phyloP scores from a whole-genome alignment of 441 rosid genomes.

The Bruguiera hainesii region DNA sequence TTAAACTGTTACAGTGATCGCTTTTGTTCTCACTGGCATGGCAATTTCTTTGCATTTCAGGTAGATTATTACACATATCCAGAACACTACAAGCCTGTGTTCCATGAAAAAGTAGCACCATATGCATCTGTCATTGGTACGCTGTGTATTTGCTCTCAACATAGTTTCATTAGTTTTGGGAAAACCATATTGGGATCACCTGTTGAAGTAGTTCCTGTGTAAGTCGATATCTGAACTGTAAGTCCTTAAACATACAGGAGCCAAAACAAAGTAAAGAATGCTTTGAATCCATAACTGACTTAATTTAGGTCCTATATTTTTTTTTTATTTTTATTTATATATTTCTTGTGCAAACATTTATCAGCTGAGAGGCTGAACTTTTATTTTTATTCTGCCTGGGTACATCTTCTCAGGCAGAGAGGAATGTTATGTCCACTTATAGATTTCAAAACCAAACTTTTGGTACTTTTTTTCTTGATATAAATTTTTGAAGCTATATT shows the following conservation, averaged over 20 bases:
- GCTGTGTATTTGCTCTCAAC: slow-evolving; percentile 21
- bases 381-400: neutral
- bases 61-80: slow-evolving; percentile 92
- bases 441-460: neutral
- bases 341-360: neutral
- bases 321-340: neutral
- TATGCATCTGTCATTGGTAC: slow-evolving; percentile 85
- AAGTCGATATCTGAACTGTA: neutral
- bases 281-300: neutral
- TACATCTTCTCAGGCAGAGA: neutral
- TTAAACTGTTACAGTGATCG: neutral
- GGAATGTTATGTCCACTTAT: neutral
- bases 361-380: neutral
- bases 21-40: neutral
- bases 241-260: neutral
- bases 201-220: slow-evolving; percentile 3
- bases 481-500: neutral
- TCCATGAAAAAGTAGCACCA: slow-evolving; percentile 78
- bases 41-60: slow-evolving; percentile 37
- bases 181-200: neutral
- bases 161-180: slow-evolving; percentile 1
- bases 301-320: neutral
- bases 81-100: slow-evolving; percentile 73
- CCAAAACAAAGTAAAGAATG: neutral
- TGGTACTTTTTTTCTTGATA: neutral